Evolutionary conservation across 768 basidiomycete species (phyloP).

Genomic region (Termitomyces sp.): DNA sequence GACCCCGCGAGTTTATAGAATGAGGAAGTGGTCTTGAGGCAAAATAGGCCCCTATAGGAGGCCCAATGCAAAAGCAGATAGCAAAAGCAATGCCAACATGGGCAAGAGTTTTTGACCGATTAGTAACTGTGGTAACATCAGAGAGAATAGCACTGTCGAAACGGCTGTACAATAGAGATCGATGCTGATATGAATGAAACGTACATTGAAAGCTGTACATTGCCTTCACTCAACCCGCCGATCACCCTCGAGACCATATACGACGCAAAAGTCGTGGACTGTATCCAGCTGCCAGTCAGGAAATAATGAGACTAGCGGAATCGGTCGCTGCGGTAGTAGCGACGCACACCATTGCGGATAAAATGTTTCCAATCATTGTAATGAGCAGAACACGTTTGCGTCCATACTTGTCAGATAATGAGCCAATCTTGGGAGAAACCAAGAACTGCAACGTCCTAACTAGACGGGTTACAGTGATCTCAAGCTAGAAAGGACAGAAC

Average conservation of each 20-base stretch:
- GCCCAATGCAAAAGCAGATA: conserved; percentile 90
- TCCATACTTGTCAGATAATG: conserved; percentile 87
- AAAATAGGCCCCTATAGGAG: conserved; percentile 95
- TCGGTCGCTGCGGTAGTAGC: neutral
- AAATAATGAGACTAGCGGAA: neutral
- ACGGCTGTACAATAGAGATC: neutral
- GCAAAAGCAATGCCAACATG: conserved; percentile 96
- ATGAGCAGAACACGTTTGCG: conserved; percentile 78
- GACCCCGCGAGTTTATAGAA: conserved; percentile 49
- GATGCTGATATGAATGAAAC: conserved; percentile 23
- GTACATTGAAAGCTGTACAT: conserved; percentile 93
- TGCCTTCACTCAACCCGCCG: conserved; percentile 94
- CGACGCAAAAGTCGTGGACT: conserved; percentile 85
- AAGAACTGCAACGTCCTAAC: conserved; percentile 78
- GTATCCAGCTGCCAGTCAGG: conserved; percentile 65
- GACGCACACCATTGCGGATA: conserved; percentile 81
- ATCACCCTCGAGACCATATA: conserved; percentile 89
- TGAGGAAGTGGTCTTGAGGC: conserved; percentile 78
- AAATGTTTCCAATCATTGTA: conserved; percentile 91
- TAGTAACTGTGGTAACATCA: conserved; percentile 78
- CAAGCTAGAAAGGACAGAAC: conserved; percentile 27
- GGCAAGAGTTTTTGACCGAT: conserved; percentile 82
- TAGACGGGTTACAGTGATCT: conserved; percentile 22
- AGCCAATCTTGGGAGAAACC: conserved; percentile 77
- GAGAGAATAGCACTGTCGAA: conserved; percentile 81